Conservation (phyloP, 345 rosid species). For the Aquilaria sinensis region DNA sequence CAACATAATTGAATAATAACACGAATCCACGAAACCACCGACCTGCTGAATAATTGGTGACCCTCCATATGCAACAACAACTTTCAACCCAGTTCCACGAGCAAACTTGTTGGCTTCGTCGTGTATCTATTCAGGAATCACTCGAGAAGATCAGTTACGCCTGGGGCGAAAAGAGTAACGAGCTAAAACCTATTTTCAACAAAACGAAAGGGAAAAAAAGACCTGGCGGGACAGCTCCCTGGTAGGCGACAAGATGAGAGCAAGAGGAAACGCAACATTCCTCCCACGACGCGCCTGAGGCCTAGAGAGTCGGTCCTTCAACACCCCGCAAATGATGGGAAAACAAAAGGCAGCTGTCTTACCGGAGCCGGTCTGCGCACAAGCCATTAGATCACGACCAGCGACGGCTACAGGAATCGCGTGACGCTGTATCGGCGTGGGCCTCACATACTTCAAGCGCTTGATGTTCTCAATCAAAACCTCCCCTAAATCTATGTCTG, state of each 20-base stretch:
- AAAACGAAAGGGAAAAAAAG: neutral
- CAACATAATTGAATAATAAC: neutral
- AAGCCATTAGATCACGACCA: constrained; percentile 58
- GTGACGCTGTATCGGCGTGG: constrained; percentile 48
- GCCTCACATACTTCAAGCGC: constrained; percentile 40
- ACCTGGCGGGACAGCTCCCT: constrained; percentile 60
- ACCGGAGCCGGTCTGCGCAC: constrained; percentile 57
- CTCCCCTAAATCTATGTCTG: constrained; percentile 30
- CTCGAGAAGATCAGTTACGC: neutral
- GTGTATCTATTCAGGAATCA: constrained; percentile 25
- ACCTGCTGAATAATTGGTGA: constrained; percentile 43
- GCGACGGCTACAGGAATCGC: constrained; percentile 49
- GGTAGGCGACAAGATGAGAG: constrained; percentile 47
- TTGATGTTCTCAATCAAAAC: constrained; percentile 28
- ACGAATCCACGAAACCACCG: neutral
- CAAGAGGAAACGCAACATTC: constrained; percentile 25
- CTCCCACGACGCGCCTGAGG: constrained; percentile 13
- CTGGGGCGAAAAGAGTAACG: neutral
- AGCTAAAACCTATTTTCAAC: neutral
- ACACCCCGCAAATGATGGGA: constrained; percentile 36
- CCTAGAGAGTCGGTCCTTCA: constrained; percentile 10
- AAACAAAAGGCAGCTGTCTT: constrained; percentile 54
- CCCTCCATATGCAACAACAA: constrained; percentile 48
- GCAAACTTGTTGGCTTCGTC: constrained; percentile 52
- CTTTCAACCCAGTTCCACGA: constrained; percentile 27